Percentiles rank a stretch among this genome's conserved stretches.
Evolutionary conservation across 2,329 filamentous ascomycete genomes (phyloP).

Genomic region (Salinomyces thailandicus): DNA sequence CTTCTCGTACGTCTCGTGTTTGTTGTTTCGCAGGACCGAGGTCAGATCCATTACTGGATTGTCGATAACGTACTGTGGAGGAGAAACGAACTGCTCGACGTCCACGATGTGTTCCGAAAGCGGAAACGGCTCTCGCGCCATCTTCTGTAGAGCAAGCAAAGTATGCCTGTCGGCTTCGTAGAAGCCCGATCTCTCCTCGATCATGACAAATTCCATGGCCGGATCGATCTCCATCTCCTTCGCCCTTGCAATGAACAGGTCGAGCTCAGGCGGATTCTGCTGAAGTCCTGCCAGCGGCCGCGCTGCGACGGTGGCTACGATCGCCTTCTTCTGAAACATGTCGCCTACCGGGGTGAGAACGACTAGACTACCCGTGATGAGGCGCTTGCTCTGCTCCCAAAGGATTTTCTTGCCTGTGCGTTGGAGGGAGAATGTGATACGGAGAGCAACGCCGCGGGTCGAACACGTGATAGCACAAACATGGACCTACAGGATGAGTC

Average conservation of each 20-base stretch:
- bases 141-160: constrained; percentile 60
- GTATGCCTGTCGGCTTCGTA: constrained; percentile 68
- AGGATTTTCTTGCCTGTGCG: constrained; percentile 55
- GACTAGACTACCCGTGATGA: constrained; percentile 46
- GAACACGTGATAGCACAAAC: constrained; percentile 56
- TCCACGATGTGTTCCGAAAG: constrained; percentile 52
- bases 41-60: constrained; percentile 43
- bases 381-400: constrained; percentile 54
- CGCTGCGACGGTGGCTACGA: constrained; percentile 63
- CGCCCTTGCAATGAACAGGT: constrained; percentile 58
- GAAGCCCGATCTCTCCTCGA: constrained; percentile 63
- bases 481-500: constrained; percentile 44
- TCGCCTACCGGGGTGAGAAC: constrained; percentile 48
- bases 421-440: constrained; percentile 59
- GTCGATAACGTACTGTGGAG: constrained; percentile 44
- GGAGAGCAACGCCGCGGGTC: constrained; percentile 51
- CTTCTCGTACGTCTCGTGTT: constrained; percentile 31
- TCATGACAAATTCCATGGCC: constrained; percentile 60
- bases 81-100: constrained; percentile 34
- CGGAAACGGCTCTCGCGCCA: constrained; percentile 49
- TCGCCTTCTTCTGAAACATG: constrained; percentile 53
- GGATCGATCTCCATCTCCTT: constrained; percentile 59
- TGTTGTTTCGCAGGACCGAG: constrained; percentile 17
- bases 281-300: constrained; percentile 51
- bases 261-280: constrained; percentile 58